Conservation (phyloP, 495 filamentous ascomycete genomes). For the Podospora tetraspora region DNA sequence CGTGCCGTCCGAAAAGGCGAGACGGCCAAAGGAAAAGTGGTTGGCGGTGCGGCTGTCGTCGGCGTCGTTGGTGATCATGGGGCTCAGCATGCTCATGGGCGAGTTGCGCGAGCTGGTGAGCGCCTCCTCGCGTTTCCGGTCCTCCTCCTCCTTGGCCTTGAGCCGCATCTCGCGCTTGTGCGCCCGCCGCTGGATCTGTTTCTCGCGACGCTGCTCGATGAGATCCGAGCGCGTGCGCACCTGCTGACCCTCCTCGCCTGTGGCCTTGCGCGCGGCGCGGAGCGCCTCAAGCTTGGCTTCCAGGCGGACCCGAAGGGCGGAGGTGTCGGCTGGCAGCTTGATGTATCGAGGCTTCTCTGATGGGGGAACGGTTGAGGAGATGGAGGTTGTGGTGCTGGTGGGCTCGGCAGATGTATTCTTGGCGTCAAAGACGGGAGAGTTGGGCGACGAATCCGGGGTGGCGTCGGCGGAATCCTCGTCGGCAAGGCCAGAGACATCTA, state of each 20-base stretch:
- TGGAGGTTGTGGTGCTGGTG: conserved; percentile 63
- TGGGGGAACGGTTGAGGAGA: conserved; percentile 62
- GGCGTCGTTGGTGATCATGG: conserved; percentile 58
- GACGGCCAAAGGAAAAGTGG: conserved; percentile 78
- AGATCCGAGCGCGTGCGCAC: conserved; percentile 81
- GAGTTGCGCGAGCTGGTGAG: conserved; percentile 59
- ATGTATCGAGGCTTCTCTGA: conserved; percentile 50
- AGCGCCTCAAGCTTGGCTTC: conserved; percentile 75
- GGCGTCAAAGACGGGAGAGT: conserved; percentile 55
- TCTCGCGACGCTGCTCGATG: conserved; percentile 79
- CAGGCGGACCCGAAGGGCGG: conserved; percentile 67
- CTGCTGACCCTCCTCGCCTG: conserved; percentile 70
- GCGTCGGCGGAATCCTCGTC: conserved; percentile 46
- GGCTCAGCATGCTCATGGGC: conserved; percentile 54
- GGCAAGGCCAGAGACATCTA: conserved; percentile 45
- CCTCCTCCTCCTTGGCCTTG: conserved; percentile 70
- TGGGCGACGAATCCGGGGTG: conserved; percentile 45
- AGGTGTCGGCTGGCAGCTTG: conserved; percentile 56
- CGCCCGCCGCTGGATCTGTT: conserved; percentile 75
- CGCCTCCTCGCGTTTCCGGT: conserved; percentile 60
- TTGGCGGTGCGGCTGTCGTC: conserved; percentile 43
- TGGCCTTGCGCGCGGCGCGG: conserved; percentile 74
- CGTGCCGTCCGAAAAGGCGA: conserved; percentile 81
- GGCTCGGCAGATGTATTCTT: conserved; percentile 37
- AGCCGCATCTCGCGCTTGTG: conserved; percentile 78